phyloP scores from a whole-genome alignment of 2,329 filamentous ascomycete species.

The Fusarium nematophilum region DNA sequence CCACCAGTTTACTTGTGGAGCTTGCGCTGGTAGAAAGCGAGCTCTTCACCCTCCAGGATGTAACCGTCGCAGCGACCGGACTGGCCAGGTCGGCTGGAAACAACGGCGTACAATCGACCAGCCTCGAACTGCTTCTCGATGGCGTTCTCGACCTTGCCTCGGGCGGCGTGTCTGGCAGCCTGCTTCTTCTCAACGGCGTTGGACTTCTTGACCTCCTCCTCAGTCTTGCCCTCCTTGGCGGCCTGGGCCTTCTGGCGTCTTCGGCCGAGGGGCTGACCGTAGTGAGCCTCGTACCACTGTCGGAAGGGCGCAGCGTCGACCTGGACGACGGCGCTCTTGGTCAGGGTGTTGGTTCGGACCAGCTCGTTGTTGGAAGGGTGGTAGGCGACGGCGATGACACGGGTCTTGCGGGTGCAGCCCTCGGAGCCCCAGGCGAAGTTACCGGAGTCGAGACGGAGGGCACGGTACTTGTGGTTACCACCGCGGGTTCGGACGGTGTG shows the following conservation, averaged over 20 bases:
- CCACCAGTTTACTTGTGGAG: slow-evolving; percentile 87
- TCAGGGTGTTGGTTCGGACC: slow-evolving; percentile 99
- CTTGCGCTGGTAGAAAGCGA: slow-evolving; percentile 99
- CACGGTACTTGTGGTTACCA: slow-evolving; percentile 99
- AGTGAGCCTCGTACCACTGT: slow-evolving; percentile 99
- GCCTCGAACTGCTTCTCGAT: slow-evolving; percentile 99
- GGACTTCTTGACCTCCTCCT: slow-evolving; percentile 88
- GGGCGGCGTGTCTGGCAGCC: slow-evolving; percentile 81
- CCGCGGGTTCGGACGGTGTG: slow-evolving; percentile 97
- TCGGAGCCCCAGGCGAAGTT: slow-evolving; percentile 99
- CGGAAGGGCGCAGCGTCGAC: slow-evolving; percentile 98
- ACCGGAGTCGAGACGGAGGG: slow-evolving; percentile 96
- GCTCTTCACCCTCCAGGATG: slow-evolving; percentile 98
- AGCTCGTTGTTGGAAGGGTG: slow-evolving; percentile 99
- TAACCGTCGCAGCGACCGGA: slow-evolving; percentile 97
- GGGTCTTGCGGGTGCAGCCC: slow-evolving; percentile 97
- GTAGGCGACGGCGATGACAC: slow-evolving; percentile 98
- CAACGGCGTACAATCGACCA: slow-evolving; percentile 93
- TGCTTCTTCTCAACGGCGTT: slow-evolving; percentile 98
- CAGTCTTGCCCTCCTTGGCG: slow-evolving; percentile 68
- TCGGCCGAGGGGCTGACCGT: slow-evolving; percentile 89
- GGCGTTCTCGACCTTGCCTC: slow-evolving; percentile 91
- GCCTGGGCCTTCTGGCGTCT: slow-evolving; percentile 86
- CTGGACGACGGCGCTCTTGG: slow-evolving; percentile 98
- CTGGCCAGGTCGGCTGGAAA: slow-evolving; percentile 95